These are phyloP conservation scores for Collybia nuda DNA, from an alignment of 768 basidiomycete species.

Conservation along the genomic window DNA sequence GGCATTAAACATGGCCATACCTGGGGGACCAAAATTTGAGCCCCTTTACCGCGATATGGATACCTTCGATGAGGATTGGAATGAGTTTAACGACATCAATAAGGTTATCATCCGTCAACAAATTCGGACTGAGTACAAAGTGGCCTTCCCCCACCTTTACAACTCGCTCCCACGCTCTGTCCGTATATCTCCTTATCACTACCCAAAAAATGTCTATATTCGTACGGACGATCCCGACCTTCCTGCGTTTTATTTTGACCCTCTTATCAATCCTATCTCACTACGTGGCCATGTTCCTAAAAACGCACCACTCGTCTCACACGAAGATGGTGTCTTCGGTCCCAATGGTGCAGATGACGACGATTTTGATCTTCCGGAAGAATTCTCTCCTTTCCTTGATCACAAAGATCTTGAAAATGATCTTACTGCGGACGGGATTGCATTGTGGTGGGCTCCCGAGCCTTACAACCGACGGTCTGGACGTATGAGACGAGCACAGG, in stretches of 20 bases:
- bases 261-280: conserved; percentile 96
- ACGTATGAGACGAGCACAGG: conserved; percentile 90
- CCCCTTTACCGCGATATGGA: conserved; percentile 97
- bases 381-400: conserved; percentile 76
- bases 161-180: conserved; percentile 97
- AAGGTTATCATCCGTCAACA: conserved; percentile 99
- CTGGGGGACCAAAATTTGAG: conserved; percentile 98
- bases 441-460: conserved; percentile 97
- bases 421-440: conserved; percentile 93
- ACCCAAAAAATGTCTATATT: conserved; percentile 97
- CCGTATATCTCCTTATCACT: conserved; percentile 87
- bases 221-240: conserved; percentile 99
- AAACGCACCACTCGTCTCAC: conserved; percentile 77
- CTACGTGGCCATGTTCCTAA: conserved; percentile 84
- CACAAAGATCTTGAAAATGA: conserved; percentile 83
- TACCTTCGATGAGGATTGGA: conserved; percentile 97
- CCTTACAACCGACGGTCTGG: conserved; percentile 94
- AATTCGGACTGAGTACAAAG: conserved; percentile 98
- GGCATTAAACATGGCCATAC: conserved; percentile 94
- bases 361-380: conserved; percentile 82
- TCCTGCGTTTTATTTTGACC: conserved; percentile 98
- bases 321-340: conserved; percentile 93
- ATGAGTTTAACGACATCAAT: conserved; percentile 99
- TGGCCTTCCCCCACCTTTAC: conserved; percentile 98
- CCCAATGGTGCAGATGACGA: conserved; percentile 84